phyloP scores from a whole-genome alignment of 192 early-diverging fungal genomes.

The Lobulomyces angularis region DNA sequence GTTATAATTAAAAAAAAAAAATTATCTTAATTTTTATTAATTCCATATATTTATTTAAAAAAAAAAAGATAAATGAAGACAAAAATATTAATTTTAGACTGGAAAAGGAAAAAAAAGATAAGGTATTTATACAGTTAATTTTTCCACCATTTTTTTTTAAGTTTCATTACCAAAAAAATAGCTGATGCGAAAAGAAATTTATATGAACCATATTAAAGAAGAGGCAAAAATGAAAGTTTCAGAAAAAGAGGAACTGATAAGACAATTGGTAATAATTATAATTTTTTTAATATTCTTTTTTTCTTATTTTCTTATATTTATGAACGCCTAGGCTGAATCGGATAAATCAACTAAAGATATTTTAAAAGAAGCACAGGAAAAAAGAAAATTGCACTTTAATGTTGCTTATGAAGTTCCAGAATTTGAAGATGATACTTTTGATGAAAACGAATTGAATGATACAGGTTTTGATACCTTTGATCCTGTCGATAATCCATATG shows the following conservation, averaged over 20 bases:
- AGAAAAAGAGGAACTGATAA: slow-evolving; percentile 56
- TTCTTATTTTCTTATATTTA: slow-evolving; percentile 1
- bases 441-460: slow-evolving; percentile 15
- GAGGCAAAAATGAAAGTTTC: slow-evolving; percentile 52
- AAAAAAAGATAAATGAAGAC: slow-evolving; percentile 34
- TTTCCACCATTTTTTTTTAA: background rate
- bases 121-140: slow-evolving; percentile 11
- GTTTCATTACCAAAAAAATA: background rate
- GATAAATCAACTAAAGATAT: slow-evolving; percentile 26
- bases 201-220: slow-evolving; percentile 54
- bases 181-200: slow-evolving; percentile 49
- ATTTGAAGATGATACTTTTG: slow-evolving; percentile 22
- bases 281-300: too few relatives aligned
- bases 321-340: slow-evolving; percentile 32
- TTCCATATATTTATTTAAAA: slow-evolving; percentile 1
- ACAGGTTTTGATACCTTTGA: slow-evolving; percentile 21
- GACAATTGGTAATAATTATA: slow-evolving; percentile 46
- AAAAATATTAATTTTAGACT: slow-evolving; percentile 16
- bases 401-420: slow-evolving; percentile 15
- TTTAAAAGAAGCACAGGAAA: slow-evolving; percentile 22
- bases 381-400: slow-evolving; percentile 16
- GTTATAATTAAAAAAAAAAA: slow-evolving; percentile 2
- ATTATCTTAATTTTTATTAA: background rate
- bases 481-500: slow-evolving; percentile 37
- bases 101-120: slow-evolving; percentile 39